Conservation (phyloP, 2,329 filamentous ascomycete genomes). For the Neonectria hederae region DNA sequence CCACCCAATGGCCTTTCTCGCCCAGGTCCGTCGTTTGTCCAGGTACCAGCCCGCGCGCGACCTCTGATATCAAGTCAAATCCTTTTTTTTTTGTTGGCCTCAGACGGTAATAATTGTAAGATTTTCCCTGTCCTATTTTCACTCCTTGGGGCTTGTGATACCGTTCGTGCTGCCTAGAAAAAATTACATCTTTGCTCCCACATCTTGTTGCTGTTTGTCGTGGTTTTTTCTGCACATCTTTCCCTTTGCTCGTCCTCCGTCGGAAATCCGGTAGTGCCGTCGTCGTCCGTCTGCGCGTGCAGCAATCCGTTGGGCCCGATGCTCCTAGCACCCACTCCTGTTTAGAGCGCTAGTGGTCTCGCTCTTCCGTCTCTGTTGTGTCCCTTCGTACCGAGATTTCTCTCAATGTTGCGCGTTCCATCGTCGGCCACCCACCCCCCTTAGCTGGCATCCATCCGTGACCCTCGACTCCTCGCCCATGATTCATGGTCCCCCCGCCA, state of each 20-base stretch:
- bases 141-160: not conserved
- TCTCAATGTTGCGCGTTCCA: conserved; percentile 43
- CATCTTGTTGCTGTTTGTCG: not conserved
- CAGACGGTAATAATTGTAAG: conserved; percentile 21
- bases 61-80: conserved; percentile 31
- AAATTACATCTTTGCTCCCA: not conserved
- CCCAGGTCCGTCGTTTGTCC: conserved; percentile 29
- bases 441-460: conserved; percentile 35
- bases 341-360: conserved; percentile 34
- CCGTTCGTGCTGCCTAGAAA: not conserved
- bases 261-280: conserved; percentile 42
- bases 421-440: conserved; percentile 34
- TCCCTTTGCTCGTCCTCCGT: conserved; percentile 23
- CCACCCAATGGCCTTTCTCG: conserved; percentile 28
- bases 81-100: conserved; percentile 23
- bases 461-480: conserved; percentile 43
- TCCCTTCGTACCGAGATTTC: conserved; percentile 42
- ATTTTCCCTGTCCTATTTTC: not conserved
- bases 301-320: conserved; percentile 30
- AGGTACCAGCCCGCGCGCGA: conserved; percentile 27
- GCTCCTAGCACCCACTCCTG: conserved; percentile 26
- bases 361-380: conserved; percentile 39
- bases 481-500: conserved; percentile 48
- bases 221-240: not conserved
- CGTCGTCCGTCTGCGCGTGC: conserved; percentile 36